Evolutionary conservation across 495 filamentous ascomycete species (phyloP), one percentile per base, ranked within the genome.

Genomic region (Daldinia decipiens): DNA sequence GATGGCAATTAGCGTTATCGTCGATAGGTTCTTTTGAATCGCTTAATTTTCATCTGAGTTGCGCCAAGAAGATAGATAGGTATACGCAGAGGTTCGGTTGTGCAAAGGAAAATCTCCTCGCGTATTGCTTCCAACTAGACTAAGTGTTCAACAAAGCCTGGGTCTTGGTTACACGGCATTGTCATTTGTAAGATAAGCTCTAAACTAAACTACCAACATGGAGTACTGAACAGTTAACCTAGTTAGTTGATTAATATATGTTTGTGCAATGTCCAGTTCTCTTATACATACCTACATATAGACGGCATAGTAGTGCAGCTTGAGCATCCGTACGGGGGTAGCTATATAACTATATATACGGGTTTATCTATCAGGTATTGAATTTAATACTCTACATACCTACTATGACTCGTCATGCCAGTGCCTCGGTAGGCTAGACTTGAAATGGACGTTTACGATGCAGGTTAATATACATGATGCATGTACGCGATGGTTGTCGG

Each of bases 151-250:
- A 15, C 19, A 52, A 31, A n/a, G 50, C 50, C 4, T 52, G 26
- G 26, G n/a, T 21, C 34, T 3, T 12, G 12, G 63, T 67, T 59
- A 53, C 45, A 67, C 40, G 29, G 36, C 17, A 21, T 27, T 47
- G 9, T 19, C 38, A 24, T 36, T 34, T 43, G 19, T 43, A 8
- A 21, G 5, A 39, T 51, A 17, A 27, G 15, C 15, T 52, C 1
- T 29, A 29, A 26, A 31, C 43, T 12, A 47, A 19, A 47, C 43
- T 19, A 21, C 7, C 3, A 19, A 21, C 43, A 47, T 47, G 13
- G 13, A 34, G 32, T 34, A 34, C 12, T 34, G 32, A 34, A 34
- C 32, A 34, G 32, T 9, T 34, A 34, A 3, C 11, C 9, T 26
- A 26, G 26, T 1, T 26, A 34, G 31, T 8, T 34, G 12, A 9